A percentile compares a stretch with the other conserved stretches of the same genome.
Conservation (phyloP, 495 filamentous ascomycete species). For the Penicillium malachiteum region DNA sequence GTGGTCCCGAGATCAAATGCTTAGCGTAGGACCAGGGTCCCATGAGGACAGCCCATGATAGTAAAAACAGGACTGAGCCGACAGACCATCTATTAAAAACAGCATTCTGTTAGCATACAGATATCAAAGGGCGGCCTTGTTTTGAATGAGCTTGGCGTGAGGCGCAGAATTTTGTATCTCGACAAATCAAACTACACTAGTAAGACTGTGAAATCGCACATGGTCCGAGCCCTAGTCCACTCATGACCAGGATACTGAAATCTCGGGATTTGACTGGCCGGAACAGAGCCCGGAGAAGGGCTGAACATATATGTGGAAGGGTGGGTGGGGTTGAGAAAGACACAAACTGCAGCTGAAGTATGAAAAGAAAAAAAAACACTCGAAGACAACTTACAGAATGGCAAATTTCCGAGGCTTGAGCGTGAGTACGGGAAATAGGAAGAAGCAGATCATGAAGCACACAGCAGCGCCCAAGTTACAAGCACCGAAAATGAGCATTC, state of each 20-base stretch:
- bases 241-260: conserved; percentile 21
- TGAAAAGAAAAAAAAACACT: conserved; percentile 2
- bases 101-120: conserved; percentile 25
- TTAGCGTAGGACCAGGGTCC: conserved; percentile 77
- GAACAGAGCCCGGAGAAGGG: conserved; percentile 3
- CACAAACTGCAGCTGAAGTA: conserved; percentile 4
- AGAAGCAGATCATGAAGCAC: conserved; percentile 91
- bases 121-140: conserved; percentile 13
- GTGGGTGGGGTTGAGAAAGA: conserved; percentile 4
- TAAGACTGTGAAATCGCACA: conserved; percentile 17
- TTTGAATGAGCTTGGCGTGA: conserved; percentile 23
- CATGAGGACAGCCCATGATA: conserved; percentile 93
- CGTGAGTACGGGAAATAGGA: conserved; percentile 76
- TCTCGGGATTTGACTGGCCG: conserved; percentile 17
- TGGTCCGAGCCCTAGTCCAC: conserved; percentile 21
- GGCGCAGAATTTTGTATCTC: conserved; percentile 18
- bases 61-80: conserved; percentile 84
- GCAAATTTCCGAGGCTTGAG: conserved; percentile 89
- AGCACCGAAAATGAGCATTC: conserved; percentile 83
- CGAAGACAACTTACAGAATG: conserved; percentile 73
- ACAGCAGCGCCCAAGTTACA: conserved; percentile 89
- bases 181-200: conserved; percentile 10
- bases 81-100: conserved; percentile 76
- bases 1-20: conserved; percentile 80
- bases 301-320: conserved; percentile 1